Evolutionary conservation across 805 yeast genomes (phyloP).

Genomic region (Ascoidea rubescens): DNA sequence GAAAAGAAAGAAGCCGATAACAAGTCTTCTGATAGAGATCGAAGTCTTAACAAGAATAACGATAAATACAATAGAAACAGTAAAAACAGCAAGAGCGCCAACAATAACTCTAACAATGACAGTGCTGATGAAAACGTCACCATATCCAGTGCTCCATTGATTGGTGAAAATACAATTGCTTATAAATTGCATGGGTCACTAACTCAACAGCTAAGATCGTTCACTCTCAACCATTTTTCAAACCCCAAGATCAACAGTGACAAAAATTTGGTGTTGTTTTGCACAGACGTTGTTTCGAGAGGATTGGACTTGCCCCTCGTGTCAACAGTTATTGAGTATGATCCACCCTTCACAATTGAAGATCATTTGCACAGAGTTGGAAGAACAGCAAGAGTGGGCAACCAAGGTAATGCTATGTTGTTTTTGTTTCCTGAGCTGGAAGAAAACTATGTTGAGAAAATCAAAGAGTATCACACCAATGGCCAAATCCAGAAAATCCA

Average conservation of each 20-base stretch:
- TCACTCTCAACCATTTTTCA: conserved; percentile 54
- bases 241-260: conserved; percentile 24
- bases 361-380: conserved; percentile 97
- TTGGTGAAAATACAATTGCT: conserved; percentile 32
- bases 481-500: conserved; percentile 32
- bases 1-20: conserved; percentile 3
- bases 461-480: conserved; percentile 41
- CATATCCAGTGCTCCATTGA: conserved; percentile 37
- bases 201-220: conserved; percentile 68
- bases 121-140: conserved; percentile 20
- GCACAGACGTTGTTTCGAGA: conserved; percentile 97
- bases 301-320: conserved; percentile 88
- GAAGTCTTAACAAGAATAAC: conserved; percentile 20
- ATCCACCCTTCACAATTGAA: conserved; percentile 87
- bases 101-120: conserved; percentile 12
- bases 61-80: conserved; percentile 16
- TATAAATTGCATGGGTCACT: conserved; percentile 85
- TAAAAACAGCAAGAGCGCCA: conserved; percentile 16
- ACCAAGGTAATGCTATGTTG: conserved; percentile 60
- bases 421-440: conserved; percentile 83
- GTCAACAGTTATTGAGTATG: conserved; percentile 78
- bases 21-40: conserved; percentile 14
- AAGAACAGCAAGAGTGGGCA: conserved; percentile 97
- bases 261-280: conserved; percentile 57
- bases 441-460: conserved; percentile 63